Conservation (phyloP, 2,329 filamentous ascomycete species). For the Pestalotiopsis fici region DNA sequence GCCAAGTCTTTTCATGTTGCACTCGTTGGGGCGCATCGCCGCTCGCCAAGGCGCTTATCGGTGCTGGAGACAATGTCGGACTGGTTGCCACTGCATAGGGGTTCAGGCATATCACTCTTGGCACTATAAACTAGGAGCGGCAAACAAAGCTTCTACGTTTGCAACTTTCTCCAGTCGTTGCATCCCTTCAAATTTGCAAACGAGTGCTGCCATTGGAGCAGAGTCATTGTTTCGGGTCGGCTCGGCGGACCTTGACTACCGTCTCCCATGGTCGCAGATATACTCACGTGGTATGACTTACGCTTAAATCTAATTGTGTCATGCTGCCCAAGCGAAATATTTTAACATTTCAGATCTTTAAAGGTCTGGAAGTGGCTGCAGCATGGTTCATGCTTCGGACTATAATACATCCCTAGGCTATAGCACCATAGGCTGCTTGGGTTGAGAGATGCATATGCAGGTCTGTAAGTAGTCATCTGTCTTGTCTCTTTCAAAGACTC, state of each 20-base stretch:
- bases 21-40: background rate
- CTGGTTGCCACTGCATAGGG: background rate
- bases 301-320: background rate
- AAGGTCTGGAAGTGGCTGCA: too few species aligned
- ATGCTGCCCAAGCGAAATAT: background rate
- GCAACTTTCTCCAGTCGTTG: background rate
- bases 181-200: background rate
- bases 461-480: too few species aligned
- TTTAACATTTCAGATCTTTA: background rate
- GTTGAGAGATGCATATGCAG: too few species aligned
- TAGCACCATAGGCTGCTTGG: too few species aligned
- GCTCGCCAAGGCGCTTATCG: constrained; percentile 8
- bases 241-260: background rate
- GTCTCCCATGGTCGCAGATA: background rate
- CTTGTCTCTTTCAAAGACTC: too few species aligned
- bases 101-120: constrained; percentile 1
- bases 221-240: background rate
- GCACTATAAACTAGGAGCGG: background rate
- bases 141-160: background rate
- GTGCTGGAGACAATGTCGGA: background rate
- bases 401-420: too few species aligned
- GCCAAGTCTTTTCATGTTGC: constrained; percentile 7
- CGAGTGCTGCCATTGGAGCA: background rate
- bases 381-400: too few species aligned
- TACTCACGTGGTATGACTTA: background rate